Base-by-base conservation (phyloP, 805 yeast genomes). In the Metschnikowia colocasiae region DNA sequence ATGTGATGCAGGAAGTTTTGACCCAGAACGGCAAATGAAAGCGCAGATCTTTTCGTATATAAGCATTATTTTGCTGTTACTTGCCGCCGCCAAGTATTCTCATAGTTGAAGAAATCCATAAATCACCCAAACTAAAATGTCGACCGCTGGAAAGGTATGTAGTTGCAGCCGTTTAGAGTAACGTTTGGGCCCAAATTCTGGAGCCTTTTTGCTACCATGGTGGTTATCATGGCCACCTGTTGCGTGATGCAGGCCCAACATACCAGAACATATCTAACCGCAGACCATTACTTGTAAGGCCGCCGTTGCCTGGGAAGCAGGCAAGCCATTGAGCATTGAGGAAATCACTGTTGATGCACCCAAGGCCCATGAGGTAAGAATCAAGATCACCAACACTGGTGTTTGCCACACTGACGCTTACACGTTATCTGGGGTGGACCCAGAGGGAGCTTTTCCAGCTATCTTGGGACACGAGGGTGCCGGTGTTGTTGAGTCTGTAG, bases 381-480 rank as follows among this genome's bases (percentile, higher is more conserved):
- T 94, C 67, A 86, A 89, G 70, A 72, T 94, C 48, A 76, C 75
- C 43, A 78, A 86, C 73, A 87, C 97, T 26, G 99, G 97, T 65
- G 96, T 94, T 33, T 94, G 99, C 69, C 99, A 94, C 75, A 94
- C 99, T 30, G 99, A 94, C 67, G 97, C 97, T 33, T 94, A 85
- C 76, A 92, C 98, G 9, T 77, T 94, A 56, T 84, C 95, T 41
- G 99, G 99, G 50, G 79, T 74, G 48, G 99, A 94, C 68, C 94
- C 98, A 46, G 99, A 94, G 73, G 99, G 98, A 59, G 87, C 85
- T 12, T 90, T 90, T 80, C 98, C 98, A 15, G 85, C 83, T 16
- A 73, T 94, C 51, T 77, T 95, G 60, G 99, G 99, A 53, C 99
- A 94, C 71, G 99, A 94, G 71, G 97, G 97, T 71, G 96, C 97